Evolutionary conservation across 345 rosid genomes (phyloP).

Genomic region (Adansonia digitata): DNA sequence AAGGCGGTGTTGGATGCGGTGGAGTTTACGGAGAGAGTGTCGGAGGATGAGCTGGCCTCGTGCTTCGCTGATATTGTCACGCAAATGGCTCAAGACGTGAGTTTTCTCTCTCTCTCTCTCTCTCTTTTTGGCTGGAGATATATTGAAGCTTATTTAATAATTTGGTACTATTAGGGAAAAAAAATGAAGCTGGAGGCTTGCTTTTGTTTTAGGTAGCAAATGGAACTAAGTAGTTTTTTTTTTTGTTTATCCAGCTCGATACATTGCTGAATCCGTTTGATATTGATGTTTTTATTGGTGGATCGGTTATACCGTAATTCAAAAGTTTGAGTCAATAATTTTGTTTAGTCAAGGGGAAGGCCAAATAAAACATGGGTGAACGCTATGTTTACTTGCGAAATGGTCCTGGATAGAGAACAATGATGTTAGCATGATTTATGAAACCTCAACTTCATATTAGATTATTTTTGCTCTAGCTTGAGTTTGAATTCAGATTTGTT

Average conservation of each 20-base stretch:
- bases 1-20: constrained; percentile 63
- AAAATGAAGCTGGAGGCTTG: neutral
- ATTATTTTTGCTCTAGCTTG: too few species aligned
- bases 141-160: neutral
- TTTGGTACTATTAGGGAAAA: neutral
- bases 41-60: constrained; percentile 56
- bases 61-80: constrained; percentile 72
- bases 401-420: neutral
- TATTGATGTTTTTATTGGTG: neutral
- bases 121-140: neutral
- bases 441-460: too few species aligned
- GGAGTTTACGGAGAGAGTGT: constrained; percentile 47
- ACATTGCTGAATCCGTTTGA: neutral
- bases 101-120: too few species aligned
- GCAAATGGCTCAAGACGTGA: constrained; percentile 93
- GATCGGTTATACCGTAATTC: neutral
- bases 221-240: neutral
- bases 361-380: neutral
- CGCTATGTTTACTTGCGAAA: neutral
- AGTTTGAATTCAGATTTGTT: too few species aligned
- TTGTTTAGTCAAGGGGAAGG: neutral
- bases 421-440: neutral
- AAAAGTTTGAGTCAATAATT: neutral
- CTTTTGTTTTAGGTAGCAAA: neutral
- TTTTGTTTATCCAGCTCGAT: neutral